Evolutionary conservation across 768 basidiomycete species (phyloP), one percentile per base, ranked within the genome.

Genomic region (Russula sp.): DNA sequence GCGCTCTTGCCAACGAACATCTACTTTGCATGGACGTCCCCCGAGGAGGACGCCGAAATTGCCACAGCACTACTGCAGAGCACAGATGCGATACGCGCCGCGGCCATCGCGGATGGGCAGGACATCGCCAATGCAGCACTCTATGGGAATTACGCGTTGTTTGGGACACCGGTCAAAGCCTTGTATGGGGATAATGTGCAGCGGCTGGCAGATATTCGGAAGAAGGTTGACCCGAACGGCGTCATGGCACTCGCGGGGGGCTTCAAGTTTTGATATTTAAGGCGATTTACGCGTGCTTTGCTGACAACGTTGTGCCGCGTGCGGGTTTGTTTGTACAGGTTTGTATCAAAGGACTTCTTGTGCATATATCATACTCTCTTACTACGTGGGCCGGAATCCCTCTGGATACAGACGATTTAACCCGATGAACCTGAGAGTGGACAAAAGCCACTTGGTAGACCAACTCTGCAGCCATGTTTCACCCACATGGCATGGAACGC

Each of bases 221-320:
- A 7, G 9, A 25, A 14, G 14, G 47, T 59, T 34, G 68, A 69
- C 41, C 67, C 65, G 14, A 39, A 35, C 7, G 53, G 65, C 18
- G 63, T 69, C 41, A 69, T 69, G 67, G 57, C 45, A 16, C 58
- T 67, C 20, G 60, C 69, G 8, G 67, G 68, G 0, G 68, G 68
- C 1, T 68, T 64, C 49, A 68, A 63, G 57, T 42, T 69, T 34
- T 69, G 60, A 65, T 41, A n/a, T 11, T 25, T 16, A 34, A 9
- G 25, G 16, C 29, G 5, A 13, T 6, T 20, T 13, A 11, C 20
- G 50, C 11, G n/a, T 2, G 43, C 43, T 43, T n/a, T n/a, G n/a
- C n/a, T n/a, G n/a, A n/a, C n/a, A n/a, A n/a, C n/a, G n/a, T n/a
- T n/a, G n/a, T n/a, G n/a, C n/a, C n/a, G n/a, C n/a, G n/a, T n/a